Percentiles rank a stretch among this genome's conserved stretches.
Conservation (phyloP, 371 early-diverging fungal species). For the Vairimorpha necatrix region DNA sequence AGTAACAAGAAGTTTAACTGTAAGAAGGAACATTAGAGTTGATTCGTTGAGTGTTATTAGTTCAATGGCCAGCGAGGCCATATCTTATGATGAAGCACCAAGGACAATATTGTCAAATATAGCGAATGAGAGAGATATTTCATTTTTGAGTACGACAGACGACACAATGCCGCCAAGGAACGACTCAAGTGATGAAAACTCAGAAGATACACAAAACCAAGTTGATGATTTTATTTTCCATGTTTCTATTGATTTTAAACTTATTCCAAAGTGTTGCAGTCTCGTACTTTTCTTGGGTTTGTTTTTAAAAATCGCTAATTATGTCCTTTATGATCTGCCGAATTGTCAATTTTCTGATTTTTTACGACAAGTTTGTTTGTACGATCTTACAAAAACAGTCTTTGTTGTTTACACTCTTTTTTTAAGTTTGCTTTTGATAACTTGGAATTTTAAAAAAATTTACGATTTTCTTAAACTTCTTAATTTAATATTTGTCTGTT, state of each 20-base stretch:
- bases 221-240: too few species aligned
- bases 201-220: too few species aligned
- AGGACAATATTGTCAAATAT: neutral
- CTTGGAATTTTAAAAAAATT: neutral
- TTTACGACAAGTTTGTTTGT: neutral
- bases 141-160: neutral
- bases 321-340: neutral
- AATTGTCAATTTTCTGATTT: neutral
- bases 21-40: neutral
- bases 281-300: neutral
- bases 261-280: neutral
- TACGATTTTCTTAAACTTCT: neutral
- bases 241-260: too few species aligned
- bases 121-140: neutral
- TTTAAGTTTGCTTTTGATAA: neutral
- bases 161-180: neutral
- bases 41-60: neutral
- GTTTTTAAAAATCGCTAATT: neutral
- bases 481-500: neutral
- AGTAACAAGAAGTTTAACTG: too few species aligned
- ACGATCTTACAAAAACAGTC: neutral
- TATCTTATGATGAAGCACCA: neutral
- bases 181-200: neutral
- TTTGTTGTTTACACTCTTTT: neutral
- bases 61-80: neutral